A percentile compares a stretch with the other conserved stretches of the same genome.
Conservation (phyloP, 2,329 filamentous ascomycete genomes). For the Phialophora tarda region DNA sequence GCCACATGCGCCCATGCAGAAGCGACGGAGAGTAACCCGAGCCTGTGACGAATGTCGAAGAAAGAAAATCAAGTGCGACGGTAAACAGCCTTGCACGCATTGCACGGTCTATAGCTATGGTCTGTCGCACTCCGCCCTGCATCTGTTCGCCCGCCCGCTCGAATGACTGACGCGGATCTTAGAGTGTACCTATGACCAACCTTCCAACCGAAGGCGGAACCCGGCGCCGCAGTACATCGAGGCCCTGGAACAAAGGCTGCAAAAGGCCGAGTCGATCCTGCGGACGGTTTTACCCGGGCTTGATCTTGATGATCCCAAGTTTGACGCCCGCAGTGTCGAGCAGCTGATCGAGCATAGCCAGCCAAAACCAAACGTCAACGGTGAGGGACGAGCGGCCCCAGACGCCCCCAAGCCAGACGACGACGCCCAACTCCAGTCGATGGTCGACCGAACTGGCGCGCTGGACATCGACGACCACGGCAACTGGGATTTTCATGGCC, state of each 20-base stretch:
- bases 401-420: constrained; percentile 53
- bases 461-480: constrained; percentile 90
- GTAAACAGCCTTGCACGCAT: constrained; percentile 85
- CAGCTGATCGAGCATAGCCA: constrained; percentile 59
- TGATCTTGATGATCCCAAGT: constrained; percentile 80
- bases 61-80: constrained; percentile 77
- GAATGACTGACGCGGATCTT: constrained; percentile 1
- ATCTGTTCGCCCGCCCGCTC: background rate
- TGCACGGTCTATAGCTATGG: constrained; percentile 99
- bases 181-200: constrained; percentile 97
- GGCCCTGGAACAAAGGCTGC: constrained; percentile 79
- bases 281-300: constrained; percentile 81
- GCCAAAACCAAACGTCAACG: constrained; percentile 28
- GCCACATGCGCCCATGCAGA: constrained; percentile 66
- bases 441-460: constrained; percentile 91
- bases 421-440: constrained; percentile 82
- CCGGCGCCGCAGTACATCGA: constrained; percentile 93
- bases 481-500: constrained; percentile 93
- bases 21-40: constrained; percentile 76
- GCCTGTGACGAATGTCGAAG: constrained; percentile 82
- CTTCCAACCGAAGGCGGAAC: constrained; percentile 87
- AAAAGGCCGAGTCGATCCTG: constrained; percentile 80
- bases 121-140: constrained; percentile 52
- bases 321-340: constrained; percentile 77
- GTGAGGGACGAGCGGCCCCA: constrained; percentile 33